phyloP scores from a whole-genome alignment of 2,329 filamentous ascomycete genomes.

The Aspergillus pseudoglaucus region DNA sequence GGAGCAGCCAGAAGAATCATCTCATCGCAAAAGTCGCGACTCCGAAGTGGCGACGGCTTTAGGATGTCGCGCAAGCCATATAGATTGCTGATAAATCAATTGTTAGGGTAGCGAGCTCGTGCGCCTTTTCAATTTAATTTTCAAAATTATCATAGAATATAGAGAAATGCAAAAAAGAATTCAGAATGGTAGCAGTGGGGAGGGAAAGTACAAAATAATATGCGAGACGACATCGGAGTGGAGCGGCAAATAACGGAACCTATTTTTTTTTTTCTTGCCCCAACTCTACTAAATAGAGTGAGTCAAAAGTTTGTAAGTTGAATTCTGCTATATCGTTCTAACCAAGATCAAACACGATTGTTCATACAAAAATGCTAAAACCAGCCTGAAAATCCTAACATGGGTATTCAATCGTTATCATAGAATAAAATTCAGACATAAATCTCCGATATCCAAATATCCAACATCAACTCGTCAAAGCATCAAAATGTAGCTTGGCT shows the following conservation, averaged over 20 bases:
- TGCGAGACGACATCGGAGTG: neutral
- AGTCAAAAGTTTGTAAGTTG: neutral
- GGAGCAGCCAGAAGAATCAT: neutral
- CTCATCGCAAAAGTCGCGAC: neutral
- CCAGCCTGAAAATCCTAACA: too few relatives aligned
- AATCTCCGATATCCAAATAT: neutral
- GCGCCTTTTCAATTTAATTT: too few relatives aligned
- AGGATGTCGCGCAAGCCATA: too few relatives aligned
- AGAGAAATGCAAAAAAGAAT: too few relatives aligned
- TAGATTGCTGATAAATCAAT: too few relatives aligned
- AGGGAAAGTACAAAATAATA: too few relatives aligned
- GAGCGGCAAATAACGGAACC: conserved; percentile 10
- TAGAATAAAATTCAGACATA: neutral
- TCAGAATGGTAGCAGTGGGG: too few relatives aligned
- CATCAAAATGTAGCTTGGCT: neutral
- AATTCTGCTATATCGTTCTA: too few relatives aligned
- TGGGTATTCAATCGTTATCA: neutral
- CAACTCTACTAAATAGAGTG: neutral
- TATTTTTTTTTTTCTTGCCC: neutral
- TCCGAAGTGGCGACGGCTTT: neutral
- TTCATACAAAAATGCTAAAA: too few relatives aligned
- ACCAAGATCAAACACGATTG: too few relatives aligned
- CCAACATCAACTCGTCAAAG: neutral
- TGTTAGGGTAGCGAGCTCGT: too few relatives aligned
- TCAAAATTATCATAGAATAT: too few relatives aligned